These are phyloP conservation scores for Pseudofabraea citricarpa DNA, from an alignment of 2,329 filamentous ascomycete species.

Conservation along the genomic window DNA sequence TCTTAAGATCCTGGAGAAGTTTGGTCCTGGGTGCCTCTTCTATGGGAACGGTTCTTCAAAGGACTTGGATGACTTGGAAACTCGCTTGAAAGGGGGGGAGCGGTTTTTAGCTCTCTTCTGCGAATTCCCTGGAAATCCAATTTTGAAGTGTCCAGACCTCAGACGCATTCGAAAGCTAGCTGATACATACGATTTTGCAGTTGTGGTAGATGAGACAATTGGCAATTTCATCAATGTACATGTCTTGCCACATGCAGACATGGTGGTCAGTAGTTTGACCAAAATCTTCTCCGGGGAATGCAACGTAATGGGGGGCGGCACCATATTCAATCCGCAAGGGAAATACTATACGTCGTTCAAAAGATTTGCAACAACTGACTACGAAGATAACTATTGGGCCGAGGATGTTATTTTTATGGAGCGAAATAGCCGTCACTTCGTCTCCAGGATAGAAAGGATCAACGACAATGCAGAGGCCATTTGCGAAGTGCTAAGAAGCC, in stretches of 20 bases:
- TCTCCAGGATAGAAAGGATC: constrained; percentile 74
- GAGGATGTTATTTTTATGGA: constrained; percentile 95
- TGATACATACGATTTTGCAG: constrained; percentile 78
- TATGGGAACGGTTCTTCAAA: constrained; percentile 74
- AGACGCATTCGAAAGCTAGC: constrained; percentile 74
- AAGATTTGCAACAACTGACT: constrained; percentile 55
- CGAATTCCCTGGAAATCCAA: constrained; percentile 91
- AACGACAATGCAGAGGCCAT: constrained; percentile 83
- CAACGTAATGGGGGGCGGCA: constrained; percentile 93
- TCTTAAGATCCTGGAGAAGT: constrained; percentile 90
- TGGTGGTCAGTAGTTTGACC: constrained; percentile 91
- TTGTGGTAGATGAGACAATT: constrained; percentile 94
- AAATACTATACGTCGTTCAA: constrained; percentile 69
- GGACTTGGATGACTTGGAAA: constrained; percentile 81
- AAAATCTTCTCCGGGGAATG: constrained; percentile 97
- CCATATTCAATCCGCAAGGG: constrained; percentile 60
- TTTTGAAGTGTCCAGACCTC: constrained; percentile 81
- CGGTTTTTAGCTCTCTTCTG: constrained; percentile 81
- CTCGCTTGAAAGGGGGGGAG: constrained; percentile 65
- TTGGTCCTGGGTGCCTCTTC: constrained; percentile 82
- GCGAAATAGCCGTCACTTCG: constrained; percentile 91
- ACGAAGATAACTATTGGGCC: constrained; percentile 89
- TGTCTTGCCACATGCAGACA: constrained; percentile 81
- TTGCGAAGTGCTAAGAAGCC: constrained; percentile 62
- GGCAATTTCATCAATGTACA: constrained; percentile 96